Evolutionary conservation across 768 basidiomycete species (phyloP), one percentile per base, ranked within the genome.

Genomic region (Lactarius trivialis): DNA sequence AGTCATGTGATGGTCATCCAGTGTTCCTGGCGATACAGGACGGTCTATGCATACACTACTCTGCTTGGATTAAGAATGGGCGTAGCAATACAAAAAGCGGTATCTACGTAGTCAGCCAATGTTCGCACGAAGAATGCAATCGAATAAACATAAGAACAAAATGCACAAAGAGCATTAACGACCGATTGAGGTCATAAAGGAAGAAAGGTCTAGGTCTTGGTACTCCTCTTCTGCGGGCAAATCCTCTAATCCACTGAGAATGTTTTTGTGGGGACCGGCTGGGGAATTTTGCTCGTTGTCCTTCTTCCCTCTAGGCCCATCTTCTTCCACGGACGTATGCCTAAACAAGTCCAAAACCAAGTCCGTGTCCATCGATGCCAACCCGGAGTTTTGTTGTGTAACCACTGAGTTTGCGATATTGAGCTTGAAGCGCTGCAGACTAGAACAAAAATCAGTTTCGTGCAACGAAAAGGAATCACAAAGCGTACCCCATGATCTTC

Each of bases 391-490:
- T 72, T 99, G 95, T 72, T 99, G 95, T 1, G 93, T 98, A 55
- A 99, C 92, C 62, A 99, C 86, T 8, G 97, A 93, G 67, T 92
- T 88, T 33, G 97, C 97, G 68, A 99, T 96, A 69, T 98, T 98
- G 69, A 98, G 81, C 73, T 99, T 99, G 83, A 99, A 99, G 55
- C 94, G 91, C 81, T 99, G 97, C 65, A 99, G 74, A 37, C 96
- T 98, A 72, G 49, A 49, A 50, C 55, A 32, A 30, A 21, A 58
- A 21, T 33, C 45, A 45, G 67, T 68, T 33, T 64, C 65, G n/a
- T 39, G 37, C 24, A 36, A 57, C 33, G 24, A 36, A 65, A 15
- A 36, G 26, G 21, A 24, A 51, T 37, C 34, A 54, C 39, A 30
- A 26, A 12, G 67, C 86, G 66, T 73, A 97, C 93, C 97, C 97